phyloP scores from a whole-genome alignment of 768 basidiomycete genomes.

The Xerocomellus amylosporus region DNA sequence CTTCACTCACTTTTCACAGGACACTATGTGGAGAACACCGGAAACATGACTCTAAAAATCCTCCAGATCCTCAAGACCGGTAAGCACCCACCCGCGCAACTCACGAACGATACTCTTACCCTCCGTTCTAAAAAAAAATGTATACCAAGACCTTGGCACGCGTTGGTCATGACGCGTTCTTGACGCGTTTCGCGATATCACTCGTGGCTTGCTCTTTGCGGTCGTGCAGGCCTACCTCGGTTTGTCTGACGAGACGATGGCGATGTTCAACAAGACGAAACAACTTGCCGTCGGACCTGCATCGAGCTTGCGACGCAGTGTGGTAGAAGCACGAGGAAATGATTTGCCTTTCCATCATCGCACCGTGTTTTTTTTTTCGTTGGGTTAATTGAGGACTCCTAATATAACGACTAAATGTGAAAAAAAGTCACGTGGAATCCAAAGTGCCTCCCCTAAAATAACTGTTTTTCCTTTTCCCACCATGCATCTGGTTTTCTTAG shows the following conservation, averaged over 20 bases:
- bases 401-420: too few species aligned
- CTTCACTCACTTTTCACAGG: constrained; percentile 23
- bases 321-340: neutral
- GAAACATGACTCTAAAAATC: constrained; percentile 47
- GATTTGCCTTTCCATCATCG: neutral
- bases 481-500: too few species aligned
- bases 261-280: constrained; percentile 39
- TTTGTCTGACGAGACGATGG: constrained; percentile 38
- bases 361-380: neutral
- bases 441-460: constrained; percentile 11
- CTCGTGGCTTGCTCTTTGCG: constrained; percentile 45
- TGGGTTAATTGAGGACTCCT: too few species aligned
- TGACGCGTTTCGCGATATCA: neutral
- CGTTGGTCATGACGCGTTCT: neutral
- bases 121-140: neutral
- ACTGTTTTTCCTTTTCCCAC: neutral
- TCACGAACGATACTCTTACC: neutral
- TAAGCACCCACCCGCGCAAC: constrained; percentile 7
- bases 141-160: constrained; percentile 28
- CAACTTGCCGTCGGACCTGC: constrained; percentile 35
- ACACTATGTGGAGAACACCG: constrained; percentile 55
- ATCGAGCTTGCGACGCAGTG: too few species aligned
- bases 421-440: neutral
- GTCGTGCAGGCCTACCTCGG: too few species aligned
- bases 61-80: constrained; percentile 49